These are phyloP conservation scores for Melampsora larici-populina DNA, from an alignment of 1,284 basidiomycete species.

Conservation along the genomic window DNA sequence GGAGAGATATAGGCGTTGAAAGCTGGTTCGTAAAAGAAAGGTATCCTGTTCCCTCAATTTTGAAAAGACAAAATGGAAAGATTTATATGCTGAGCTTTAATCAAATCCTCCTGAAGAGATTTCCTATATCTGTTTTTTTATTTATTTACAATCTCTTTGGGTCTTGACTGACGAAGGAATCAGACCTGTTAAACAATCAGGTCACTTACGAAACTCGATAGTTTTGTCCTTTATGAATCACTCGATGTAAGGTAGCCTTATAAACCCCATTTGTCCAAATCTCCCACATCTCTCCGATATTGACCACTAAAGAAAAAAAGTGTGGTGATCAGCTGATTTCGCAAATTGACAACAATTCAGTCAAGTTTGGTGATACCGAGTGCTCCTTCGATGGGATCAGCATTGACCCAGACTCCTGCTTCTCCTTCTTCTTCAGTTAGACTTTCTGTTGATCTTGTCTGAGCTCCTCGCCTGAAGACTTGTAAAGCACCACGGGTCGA, in stretches of 20 bases:
- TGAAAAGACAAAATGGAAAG: not conserved
- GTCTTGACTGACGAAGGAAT: not conserved
- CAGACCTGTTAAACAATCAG: conserved; percentile 60
- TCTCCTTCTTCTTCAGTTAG: conserved; percentile 52
- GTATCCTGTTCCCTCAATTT: conserved; percentile 59
- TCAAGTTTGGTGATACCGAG: conserved; percentile 72
- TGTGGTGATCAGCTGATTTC: not conserved
- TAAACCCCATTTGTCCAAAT: conserved; percentile 78
- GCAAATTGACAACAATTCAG: not conserved
- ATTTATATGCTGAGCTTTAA: not conserved
- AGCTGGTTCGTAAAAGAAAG: conserved; percentile 83
- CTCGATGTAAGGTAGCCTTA: conserved; percentile 70
- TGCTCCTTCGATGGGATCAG: conserved; percentile 62
- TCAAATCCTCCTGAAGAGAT: not conserved
- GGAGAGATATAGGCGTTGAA: conserved; percentile 66
- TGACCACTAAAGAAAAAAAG: conserved; percentile 17
- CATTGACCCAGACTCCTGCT: conserved; percentile 56
- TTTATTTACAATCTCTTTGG: not conserved
- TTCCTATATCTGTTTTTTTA: too few relatives aligned
- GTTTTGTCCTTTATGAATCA: conserved; percentile 67
- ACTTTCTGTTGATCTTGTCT: conserved; percentile 46
- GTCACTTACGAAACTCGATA: conserved; percentile 58
- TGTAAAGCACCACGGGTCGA: conserved; percentile 72
- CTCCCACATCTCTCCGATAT: conserved; percentile 57
- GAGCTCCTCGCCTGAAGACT: conserved; percentile 65